Conservation (phyloP, 192 early-diverging fungal genomes). For the Powellomyces hirtus region DNA sequence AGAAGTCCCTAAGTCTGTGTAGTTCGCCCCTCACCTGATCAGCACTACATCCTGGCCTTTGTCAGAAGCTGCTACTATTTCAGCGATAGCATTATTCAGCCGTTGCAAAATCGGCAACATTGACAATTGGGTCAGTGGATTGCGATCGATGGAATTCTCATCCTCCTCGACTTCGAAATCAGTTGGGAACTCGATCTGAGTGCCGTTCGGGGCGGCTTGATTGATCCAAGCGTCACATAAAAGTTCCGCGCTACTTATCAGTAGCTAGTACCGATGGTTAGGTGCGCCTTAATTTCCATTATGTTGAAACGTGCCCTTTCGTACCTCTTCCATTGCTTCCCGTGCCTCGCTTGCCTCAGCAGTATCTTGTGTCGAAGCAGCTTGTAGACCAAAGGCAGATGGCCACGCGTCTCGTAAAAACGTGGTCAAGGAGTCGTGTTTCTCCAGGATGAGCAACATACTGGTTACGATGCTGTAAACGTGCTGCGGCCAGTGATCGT, state of each 20-base stretch:
- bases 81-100: neutral
- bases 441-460: conserved; percentile 2
- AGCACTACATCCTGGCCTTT: neutral
- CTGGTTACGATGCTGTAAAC: neutral
- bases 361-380: too few species aligned
- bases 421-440: neutral
- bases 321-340: too few species aligned
- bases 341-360: too few species aligned
- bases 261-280: too few species aligned
- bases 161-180: neutral
- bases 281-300: too few species aligned
- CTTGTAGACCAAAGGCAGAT: neutral
- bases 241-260: too few species aligned
- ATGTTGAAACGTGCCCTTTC: too few species aligned
- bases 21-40: neutral
- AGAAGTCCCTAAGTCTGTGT: too few species aligned
- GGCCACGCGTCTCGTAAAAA: neutral
- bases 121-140: neutral
- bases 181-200: too few species aligned
- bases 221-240: too few species aligned
- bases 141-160: neutral
- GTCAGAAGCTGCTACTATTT: neutral
- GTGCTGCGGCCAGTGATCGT: neutral
- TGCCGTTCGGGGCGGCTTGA: too few species aligned
- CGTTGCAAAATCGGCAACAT: neutral